These are phyloP conservation scores for Chrysoporthe deuterocubensis DNA, from an alignment of 2,329 filamentous ascomycete species.

Conservation along the genomic window DNA sequence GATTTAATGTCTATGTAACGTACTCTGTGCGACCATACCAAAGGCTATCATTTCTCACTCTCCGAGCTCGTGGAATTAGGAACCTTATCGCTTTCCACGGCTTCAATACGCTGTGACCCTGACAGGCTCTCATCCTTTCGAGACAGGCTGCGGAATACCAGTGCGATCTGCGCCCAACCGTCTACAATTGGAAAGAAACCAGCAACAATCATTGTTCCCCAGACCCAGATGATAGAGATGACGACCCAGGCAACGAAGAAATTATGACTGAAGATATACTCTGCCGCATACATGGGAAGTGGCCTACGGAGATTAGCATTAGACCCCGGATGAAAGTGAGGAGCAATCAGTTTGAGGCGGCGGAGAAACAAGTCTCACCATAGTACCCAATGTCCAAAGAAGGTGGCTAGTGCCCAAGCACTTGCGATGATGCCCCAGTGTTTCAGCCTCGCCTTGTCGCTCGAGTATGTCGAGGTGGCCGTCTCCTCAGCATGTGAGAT, in stretches of 20 bases:
- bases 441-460: conserved; percentile 44
- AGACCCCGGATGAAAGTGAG: conserved; percentile 14
- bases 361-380: conserved; percentile 39
- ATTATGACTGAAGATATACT: conserved; percentile 48
- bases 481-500: conserved; percentile 32
- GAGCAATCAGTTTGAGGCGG: no score
- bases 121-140: neutral
- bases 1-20: neutral
- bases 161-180: conserved; percentile 42
- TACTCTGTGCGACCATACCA: neutral
- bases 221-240: conserved; percentile 57
- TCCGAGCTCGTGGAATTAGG: neutral
- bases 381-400: conserved; percentile 56
- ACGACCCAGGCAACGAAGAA: conserved; percentile 57
- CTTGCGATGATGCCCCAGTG: conserved; percentile 51
- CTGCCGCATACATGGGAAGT: conserved; percentile 57
- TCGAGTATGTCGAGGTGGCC: conserved; percentile 33
- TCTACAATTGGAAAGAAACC: conserved; percentile 55
- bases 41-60: conserved; percentile 1
- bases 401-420: conserved; percentile 52
- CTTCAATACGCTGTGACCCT: conserved; percentile 4
- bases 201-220: conserved; percentile 53
- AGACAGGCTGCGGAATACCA: conserved; percentile 10
- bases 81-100: neutral
- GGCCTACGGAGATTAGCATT: conserved; percentile 39